Evolutionary conservation across 2,329 filamentous ascomycete species (phyloP), one percentile per base, ranked within the genome.

Genomic region (Colletotrichum camelliae): DNA sequence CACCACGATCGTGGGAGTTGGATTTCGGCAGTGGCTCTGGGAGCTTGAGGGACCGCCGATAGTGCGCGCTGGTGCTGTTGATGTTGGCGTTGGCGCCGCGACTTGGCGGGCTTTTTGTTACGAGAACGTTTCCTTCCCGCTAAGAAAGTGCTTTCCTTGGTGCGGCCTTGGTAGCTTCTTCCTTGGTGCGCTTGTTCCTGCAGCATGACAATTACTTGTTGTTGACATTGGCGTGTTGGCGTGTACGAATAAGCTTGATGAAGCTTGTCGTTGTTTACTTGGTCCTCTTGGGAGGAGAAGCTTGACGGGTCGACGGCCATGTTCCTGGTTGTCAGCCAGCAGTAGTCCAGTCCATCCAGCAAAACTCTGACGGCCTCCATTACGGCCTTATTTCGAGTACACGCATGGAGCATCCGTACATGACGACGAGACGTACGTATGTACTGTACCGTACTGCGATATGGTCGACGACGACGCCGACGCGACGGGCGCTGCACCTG

Each of bases 21-120:
- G 37, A 39, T 21, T 31, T 67, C 70, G 73, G 70, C 73, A 75
- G 64, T 73, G 73, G 69, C 62, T 72, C 52, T 72, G 68, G 60
- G 58, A 52, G 18, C 72, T 65, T 18, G 60, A 61, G 72, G 58
- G 58, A 62, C 24, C 29, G 27, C 33, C 52, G 21, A 69, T 27
- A 31, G 61, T 61, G 58, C 58, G 31, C 31, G 61, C 33, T 67
- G 31, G 15, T 55, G 43, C n/a, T 52, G 43, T 52, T 52, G 60
- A 52, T 24, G 61, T 39, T 15, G 61, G 65, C 68, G 68, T 61
- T 39, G 61, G 61, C 33, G 61, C 61, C 37, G 61, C 31, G 16
- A 39, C 55, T 61, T 69, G 67, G 62, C 37, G 60, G 43, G n/a
- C 21, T 21, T 64, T 39, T 8, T 27, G 13, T 61, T 64, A 64